A percentile compares a stretch with the other conserved stretches of the same genome.
Evolutionary conservation across 73 alveolate genomes (phyloP).

Genomic region (Tetrahymena thermophila): DNA sequence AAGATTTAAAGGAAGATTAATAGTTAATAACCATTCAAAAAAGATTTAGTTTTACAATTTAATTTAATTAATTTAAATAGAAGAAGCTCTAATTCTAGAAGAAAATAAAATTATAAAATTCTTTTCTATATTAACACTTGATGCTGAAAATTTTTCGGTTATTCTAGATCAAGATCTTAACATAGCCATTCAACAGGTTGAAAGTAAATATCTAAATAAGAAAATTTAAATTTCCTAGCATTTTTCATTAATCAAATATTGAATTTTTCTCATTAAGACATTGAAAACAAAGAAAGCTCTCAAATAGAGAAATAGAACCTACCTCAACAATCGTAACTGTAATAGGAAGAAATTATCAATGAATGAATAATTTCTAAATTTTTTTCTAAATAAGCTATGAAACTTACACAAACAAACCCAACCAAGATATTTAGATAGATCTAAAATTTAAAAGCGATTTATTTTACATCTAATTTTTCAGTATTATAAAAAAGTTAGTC

Average conservation of each 20-base stretch:
- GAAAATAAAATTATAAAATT: background rate
- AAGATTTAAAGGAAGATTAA: background rate
- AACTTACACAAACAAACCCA: background rate
- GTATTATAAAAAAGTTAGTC: too few species aligned
- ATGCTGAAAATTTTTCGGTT: background rate
- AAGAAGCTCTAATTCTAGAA: conserved; percentile 1
- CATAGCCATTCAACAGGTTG: background rate
- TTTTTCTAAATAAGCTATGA: background rate
- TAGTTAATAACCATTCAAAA: too few species aligned
- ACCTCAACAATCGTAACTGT: background rate
- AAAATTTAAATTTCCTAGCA: background rate
- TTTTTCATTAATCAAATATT: background rate
- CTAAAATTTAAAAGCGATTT: background rate
- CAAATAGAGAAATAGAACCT: background rate
- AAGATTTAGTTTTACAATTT: too few species aligned
- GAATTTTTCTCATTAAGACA: background rate
- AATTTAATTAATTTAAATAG: background rate
- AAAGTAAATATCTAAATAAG: background rate
- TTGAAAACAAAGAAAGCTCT: background rate
- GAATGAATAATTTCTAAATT: background rate
- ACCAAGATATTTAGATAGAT: background rate
- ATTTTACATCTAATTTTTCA: too few species aligned
- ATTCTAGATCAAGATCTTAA: background rate
- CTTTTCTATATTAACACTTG: background rate
- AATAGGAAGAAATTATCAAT: background rate